Base-by-base conservation (phyloP, 1,139 yeast species). In the Pichia sp. region DNA sequence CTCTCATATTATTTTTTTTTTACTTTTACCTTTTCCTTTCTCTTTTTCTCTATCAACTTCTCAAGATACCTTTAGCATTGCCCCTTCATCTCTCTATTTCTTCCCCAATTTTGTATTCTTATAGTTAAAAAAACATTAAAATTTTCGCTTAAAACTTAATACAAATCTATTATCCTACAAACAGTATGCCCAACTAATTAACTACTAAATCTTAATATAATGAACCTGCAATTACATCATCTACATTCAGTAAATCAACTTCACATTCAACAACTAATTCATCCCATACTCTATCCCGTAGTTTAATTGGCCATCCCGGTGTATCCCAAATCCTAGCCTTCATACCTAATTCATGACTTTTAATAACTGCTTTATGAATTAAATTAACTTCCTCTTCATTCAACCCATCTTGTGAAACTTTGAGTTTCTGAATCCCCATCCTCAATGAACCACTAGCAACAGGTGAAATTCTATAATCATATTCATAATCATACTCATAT, bases 301-400 rank as follows among this genome's bases (percentile, higher is more conserved):
- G 52, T 5, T 48, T 40, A 2, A 54, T 46, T 1, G 78, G 76
- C 71, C 74, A 71, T 32, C 56, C 52, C 0, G 79, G 78, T 3
- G 71, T 68, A 28, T 69, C 78, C 79, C 79, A 74, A 28, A 72
- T 58, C 31, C 79, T 58, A 1, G 71, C 62, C 43, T 60, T 58
- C 25, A 73, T 47, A 7, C 66, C 65, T 14, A 52, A 17, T 0
- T 47, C 41, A 44, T 71, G 76, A 1, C 74, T 68, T 8, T 38
- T 45, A 1, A 55, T 51, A 8, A 72, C 53, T 21, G 48, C 47
- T 10, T 8, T 20, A 22, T 18, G 14, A 14, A 38, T 19, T 12
- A 10, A 3, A 1, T 4, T 11, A 5, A 38, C 11, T 21, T 38
- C 31, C 4, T 34, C 35, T 4, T 21, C 12, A n/a, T 14, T 30